These are phyloP conservation scores for Didymella arachidicola DNA, from an alignment of 2,329 filamentous ascomycete genomes.

Conservation along the genomic window DNA sequence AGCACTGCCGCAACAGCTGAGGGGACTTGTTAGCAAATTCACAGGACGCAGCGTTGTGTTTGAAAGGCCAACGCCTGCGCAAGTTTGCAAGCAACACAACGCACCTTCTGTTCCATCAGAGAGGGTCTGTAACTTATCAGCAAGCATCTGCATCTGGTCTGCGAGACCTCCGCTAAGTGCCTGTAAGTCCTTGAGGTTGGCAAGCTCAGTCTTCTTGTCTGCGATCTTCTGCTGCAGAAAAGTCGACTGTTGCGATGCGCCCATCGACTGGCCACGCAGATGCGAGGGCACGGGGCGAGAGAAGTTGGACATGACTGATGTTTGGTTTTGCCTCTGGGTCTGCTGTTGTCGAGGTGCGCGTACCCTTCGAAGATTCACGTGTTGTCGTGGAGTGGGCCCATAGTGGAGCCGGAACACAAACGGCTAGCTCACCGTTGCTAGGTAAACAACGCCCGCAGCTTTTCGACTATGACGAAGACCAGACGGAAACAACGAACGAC, in stretches of 20 bases:
- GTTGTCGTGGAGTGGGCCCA: constrained; percentile 18
- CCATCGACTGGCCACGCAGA: constrained; percentile 61
- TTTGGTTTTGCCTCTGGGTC: not conserved
- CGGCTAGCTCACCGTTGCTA: constrained; percentile 39
- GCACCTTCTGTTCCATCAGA: constrained; percentile 82
- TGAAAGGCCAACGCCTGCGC: constrained; percentile 3
- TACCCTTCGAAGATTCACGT: constrained; percentile 33
- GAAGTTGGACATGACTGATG: constrained; percentile 49
- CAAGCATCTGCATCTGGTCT: constrained; percentile 81
- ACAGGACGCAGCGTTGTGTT: not conserved
- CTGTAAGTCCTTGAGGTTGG: constrained; percentile 78
- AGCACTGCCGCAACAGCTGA: constrained; percentile 82
- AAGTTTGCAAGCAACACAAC: not conserved
- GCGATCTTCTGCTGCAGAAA: constrained; percentile 77
- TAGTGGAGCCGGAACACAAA: constrained; percentile 16
- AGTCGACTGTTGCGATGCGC: constrained; percentile 67
- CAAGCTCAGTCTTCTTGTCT: constrained; percentile 85
- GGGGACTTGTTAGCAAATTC: constrained; percentile 5
- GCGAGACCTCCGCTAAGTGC: constrained; percentile 81
- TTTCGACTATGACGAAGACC: constrained; percentile 35
- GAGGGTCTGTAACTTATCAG: constrained; percentile 78
- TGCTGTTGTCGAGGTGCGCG: constrained; percentile 20
- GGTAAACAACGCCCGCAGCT: constrained; percentile 43
- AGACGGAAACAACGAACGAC: constrained; percentile 45
- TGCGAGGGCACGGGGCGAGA: constrained; percentile 66